These are phyloP conservation scores for Rubus idaeus DNA, from an alignment of 306 rosid species.

Conservation along the genomic window DNA sequence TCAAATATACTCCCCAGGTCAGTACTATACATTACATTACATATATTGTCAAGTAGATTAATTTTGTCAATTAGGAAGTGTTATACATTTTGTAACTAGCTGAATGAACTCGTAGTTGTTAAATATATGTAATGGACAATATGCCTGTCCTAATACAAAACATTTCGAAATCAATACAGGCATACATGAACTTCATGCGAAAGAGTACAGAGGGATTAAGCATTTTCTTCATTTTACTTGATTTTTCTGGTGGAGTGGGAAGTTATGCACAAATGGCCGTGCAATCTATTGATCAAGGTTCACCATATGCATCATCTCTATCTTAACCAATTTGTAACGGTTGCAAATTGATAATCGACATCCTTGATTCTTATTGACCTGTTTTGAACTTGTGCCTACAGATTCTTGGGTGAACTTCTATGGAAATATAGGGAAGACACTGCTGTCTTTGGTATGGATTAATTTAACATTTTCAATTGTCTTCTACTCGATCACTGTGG, in stretches of 20 bases:
- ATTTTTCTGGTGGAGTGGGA: constrained; percentile 64
- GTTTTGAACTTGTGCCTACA: constrained; percentile 24
- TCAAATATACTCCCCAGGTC: constrained; percentile 93
- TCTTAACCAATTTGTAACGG: background rate
- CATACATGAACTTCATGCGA: constrained; percentile 69
- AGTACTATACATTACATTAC: background rate
- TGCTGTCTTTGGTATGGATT: constrained; percentile 71
- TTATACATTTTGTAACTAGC: background rate
- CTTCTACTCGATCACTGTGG: too few relatives aligned
- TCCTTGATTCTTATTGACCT: background rate
- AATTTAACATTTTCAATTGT: background rate
- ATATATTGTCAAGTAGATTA: too few relatives aligned
- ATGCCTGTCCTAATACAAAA: background rate
- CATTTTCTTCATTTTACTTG: constrained; percentile 65
- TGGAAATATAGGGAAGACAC: constrained; percentile 73
- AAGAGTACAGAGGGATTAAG: constrained; percentile 90
- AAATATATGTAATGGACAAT: background rate
- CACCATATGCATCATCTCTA: constrained; percentile 1
- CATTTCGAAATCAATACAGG: constrained; percentile 35
- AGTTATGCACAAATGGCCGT: constrained; percentile 71
- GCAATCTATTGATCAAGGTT: constrained; percentile 93
- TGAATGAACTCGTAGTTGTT: background rate
- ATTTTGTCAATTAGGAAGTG: too few relatives aligned
- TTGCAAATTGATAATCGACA: background rate
- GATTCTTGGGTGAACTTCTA: constrained; percentile 87